Evolutionary conservation across 805 yeast species (phyloP).

Genomic region (Wickerhamiella vanderwaltii): DNA sequence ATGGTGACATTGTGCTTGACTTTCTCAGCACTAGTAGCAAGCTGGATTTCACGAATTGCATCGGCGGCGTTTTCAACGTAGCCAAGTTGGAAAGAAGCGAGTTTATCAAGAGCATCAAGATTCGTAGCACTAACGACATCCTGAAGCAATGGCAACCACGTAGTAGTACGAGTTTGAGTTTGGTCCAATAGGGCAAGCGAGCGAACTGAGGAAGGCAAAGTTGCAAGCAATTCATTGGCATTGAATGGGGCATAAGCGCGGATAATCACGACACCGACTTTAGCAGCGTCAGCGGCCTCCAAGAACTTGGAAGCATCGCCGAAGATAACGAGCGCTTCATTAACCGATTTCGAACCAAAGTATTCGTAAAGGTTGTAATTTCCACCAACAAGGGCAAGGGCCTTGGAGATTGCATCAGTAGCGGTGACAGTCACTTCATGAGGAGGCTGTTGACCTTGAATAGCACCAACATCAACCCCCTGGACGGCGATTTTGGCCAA

Average conservation of each 20-base stretch:
- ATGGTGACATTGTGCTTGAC: constrained; percentile 55
- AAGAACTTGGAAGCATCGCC: constrained; percentile 41
- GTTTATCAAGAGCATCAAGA: constrained; percentile 23
- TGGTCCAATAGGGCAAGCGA: constrained; percentile 59
- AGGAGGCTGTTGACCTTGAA: neutral
- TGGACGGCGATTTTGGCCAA: constrained; percentile 19
- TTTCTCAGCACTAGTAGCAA: constrained; percentile 38
- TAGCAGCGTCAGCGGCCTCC: constrained; percentile 30
- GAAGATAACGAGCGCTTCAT: constrained; percentile 46
- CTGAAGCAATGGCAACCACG: constrained; percentile 60
- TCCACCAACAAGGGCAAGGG: constrained; percentile 28
- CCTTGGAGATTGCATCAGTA: constrained; percentile 22
- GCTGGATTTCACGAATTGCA: constrained; percentile 37
- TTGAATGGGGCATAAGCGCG: constrained; percentile 67
- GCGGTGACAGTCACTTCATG: constrained; percentile 10
- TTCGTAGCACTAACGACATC: constrained; percentile 54
- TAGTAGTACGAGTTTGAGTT: constrained; percentile 32
- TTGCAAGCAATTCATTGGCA: constrained; percentile 36
- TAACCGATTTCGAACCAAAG: constrained; percentile 32
- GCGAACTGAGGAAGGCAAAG: constrained; percentile 43
- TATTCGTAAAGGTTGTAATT: constrained; percentile 34
- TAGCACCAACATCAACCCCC: constrained; percentile 14
- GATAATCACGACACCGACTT: constrained; percentile 40
- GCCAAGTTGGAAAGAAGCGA: constrained; percentile 48
- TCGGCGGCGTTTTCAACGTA: constrained; percentile 33